Base-by-base conservation (phyloP, 306 rosid species). In the Senna tora region DNA sequence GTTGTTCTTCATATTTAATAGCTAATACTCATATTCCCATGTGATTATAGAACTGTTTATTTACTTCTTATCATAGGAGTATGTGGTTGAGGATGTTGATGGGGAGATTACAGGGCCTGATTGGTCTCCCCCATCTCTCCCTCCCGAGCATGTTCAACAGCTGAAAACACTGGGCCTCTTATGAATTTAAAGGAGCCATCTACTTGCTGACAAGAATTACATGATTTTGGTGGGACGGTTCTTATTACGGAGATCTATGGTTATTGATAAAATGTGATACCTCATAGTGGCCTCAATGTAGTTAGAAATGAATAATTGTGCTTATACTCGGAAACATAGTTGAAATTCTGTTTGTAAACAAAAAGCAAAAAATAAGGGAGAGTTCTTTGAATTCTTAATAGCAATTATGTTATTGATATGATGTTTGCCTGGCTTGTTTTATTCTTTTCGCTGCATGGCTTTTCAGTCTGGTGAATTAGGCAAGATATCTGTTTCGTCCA, bases 1-100 rank as follows among this genome's bases (percentile, higher is more conserved):
- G 49, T 61, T 41, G 10, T 63, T 50, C 4, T 15, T 36, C 39
- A 4, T 36, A 7, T 36, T 36, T 43, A 2, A 21, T 17, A 16
- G 21, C 8, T 61, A 14, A 73, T 64, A 3, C 36, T 30, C 39
- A 30, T 75, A 12, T 52, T 69, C 5, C 49, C 17, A 15, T 45
- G 49, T 72, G 81, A 71, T 87, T 16, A 64, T 81, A 70, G 39
- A 42, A 55, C 41, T 64, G 71, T 45, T 64, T 36, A 25, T 25
- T 54, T 65, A 8, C 59, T 71, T 60, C 33, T 45, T 25, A 53
- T 49, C 33, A 4, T 41, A 90, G 97, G 97, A 90, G 80, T 91
- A 88, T 50, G 97, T 87, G 4, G 97, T 88, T 3, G 95, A 91
- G 74, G 95, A 88, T 79, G 87, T 87, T 32, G 94, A 90, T 64